Percentiles rank a stretch among this genome's conserved stretches.
Evolutionary conservation across 1,139 yeast species (phyloP).

Genomic region (Blastobotrys persicus): DNA sequence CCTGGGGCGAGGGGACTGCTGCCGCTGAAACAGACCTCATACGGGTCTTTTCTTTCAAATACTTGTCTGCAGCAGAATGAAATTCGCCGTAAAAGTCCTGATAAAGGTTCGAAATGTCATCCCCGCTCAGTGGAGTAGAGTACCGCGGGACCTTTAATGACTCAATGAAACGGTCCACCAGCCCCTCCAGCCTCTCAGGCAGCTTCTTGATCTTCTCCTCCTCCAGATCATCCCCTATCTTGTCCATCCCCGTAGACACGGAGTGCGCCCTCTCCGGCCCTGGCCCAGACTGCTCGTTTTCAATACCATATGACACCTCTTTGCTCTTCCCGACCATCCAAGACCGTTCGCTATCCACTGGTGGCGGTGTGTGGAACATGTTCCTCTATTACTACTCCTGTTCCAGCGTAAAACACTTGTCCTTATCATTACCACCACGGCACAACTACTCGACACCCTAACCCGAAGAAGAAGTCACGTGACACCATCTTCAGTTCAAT

Average conservation of each 20-base stretch:
- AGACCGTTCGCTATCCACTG: conserved; percentile 23
- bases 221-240: background rate
- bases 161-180: conserved; percentile 45
- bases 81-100: conserved; percentile 50
- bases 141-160: conserved; percentile 58
- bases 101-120: conserved; percentile 51
- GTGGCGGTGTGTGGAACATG: conserved; percentile 30
- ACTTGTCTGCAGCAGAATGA: conserved; percentile 31
- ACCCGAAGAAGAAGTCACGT: no score
- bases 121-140: conserved; percentile 50
- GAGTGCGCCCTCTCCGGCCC: conserved; percentile 1
- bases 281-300: background rate
- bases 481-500: no score
- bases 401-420: background rate
- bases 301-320: conserved; percentile 27
- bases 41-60: conserved; percentile 22
- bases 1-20: conserved; percentile 17
- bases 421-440: background rate
- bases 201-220: conserved; percentile 26
- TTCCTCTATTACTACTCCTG: background rate
- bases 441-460: background rate
- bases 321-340: conserved; percentile 26
- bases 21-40: conserved; percentile 6
- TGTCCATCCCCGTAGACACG: conserved; percentile 1
- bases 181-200: conserved; percentile 33